Evolutionary conservation across 352 stramenopile species (phyloP).

Genomic region (Phytopythium ostracodes): DNA sequence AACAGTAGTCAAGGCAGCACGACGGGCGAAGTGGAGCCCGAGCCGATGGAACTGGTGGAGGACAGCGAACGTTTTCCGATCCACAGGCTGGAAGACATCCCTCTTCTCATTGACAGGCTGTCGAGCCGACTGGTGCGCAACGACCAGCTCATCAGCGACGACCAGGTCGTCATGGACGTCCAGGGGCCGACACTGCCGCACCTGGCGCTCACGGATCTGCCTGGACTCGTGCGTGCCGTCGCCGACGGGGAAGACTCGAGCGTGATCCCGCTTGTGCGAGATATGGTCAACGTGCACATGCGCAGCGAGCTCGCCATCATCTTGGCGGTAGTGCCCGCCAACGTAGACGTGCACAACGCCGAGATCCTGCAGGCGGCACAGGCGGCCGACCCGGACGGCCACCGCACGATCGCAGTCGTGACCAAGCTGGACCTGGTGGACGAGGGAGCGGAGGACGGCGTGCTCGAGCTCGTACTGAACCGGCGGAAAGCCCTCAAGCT

Average conservation of each 20-base stretch:
- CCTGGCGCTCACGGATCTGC: slow-evolving; percentile 79
- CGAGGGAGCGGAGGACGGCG: slow-evolving; percentile 56
- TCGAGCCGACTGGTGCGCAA: slow-evolving; percentile 56
- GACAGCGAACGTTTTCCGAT: slow-evolving; percentile 13
- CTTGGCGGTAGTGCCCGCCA: slow-evolving; percentile 79
- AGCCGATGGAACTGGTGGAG: slow-evolving; percentile 14
- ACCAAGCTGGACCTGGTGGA: slow-evolving; percentile 90
- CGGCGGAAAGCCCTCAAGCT: slow-evolving; percentile 55
- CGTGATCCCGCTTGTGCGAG: slow-evolving; percentile 66
- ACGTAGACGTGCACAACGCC: slow-evolving; percentile 84
- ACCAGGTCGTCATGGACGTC: slow-evolving; percentile 74
- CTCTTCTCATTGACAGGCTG: slow-evolving; percentile 36
- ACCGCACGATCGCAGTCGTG: slow-evolving; percentile 81
- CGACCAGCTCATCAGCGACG: slow-evolving; percentile 62
- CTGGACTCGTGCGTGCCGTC: slow-evolving; percentile 69
- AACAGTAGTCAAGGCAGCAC: slow-evolving; percentile 8
- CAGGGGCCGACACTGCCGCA: slow-evolving; percentile 52
- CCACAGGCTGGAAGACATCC: slow-evolving; percentile 33
- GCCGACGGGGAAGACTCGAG: slow-evolving; percentile 52
- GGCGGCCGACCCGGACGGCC: slow-evolving; percentile 59
- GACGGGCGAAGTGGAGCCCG: slow-evolving; percentile 6
- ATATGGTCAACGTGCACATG: slow-evolving; percentile 68
- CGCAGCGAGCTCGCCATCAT: slow-evolving; percentile 71
- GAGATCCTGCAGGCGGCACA: slow-evolving; percentile 72
- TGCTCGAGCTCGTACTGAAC: slow-evolving; percentile 74